Conservation (phyloP, 768 basidiomycete genomes). For the Macrolepiota albuminosa region DNA sequence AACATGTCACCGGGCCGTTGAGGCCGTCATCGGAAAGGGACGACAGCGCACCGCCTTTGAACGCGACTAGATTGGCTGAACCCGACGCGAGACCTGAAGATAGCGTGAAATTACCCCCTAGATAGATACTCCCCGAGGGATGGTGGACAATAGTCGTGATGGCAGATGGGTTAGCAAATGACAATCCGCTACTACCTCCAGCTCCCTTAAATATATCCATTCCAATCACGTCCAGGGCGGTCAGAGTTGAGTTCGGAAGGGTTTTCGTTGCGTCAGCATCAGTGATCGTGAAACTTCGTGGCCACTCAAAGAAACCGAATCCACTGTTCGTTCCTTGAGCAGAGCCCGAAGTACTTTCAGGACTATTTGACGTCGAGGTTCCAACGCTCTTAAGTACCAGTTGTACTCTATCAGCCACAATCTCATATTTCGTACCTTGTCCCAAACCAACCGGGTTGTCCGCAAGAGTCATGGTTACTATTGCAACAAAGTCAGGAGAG, state of each 20-base stretch:
- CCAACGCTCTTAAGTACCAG: constrained; percentile 66
- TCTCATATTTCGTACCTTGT: constrained; percentile 62
- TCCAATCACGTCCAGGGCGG: constrained; percentile 59
- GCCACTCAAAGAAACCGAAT: constrained; percentile 93
- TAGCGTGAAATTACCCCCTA: constrained; percentile 76
- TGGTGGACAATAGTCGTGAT: constrained; percentile 62
- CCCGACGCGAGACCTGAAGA: constrained; percentile 50
- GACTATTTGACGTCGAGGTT: constrained; percentile 29
- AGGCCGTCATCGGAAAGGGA: constrained; percentile 64
- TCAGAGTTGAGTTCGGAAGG: constrained; percentile 67
- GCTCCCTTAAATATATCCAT: constrained; percentile 57
- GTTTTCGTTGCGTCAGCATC: constrained; percentile 54
- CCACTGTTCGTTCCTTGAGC: constrained; percentile 35
- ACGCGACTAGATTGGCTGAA: constrained; percentile 67
- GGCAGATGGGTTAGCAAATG: constrained; percentile 30
- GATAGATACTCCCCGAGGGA: constrained; percentile 57
- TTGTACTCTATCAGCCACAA: constrained; percentile 87
- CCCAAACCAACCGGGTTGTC: constrained; percentile 58
- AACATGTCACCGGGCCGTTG: constrained; percentile 69
- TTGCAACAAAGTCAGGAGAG: constrained; percentile 64
- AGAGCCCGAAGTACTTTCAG: constrained; percentile 26
- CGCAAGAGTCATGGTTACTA: constrained; percentile 72
- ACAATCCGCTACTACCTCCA: constrained; percentile 38
- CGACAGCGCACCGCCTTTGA: constrained; percentile 53
- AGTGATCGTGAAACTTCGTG: constrained; percentile 35